Base-by-base conservation (phyloP, 129 eudicot species). In the Flaveria ramosissima region DNA sequence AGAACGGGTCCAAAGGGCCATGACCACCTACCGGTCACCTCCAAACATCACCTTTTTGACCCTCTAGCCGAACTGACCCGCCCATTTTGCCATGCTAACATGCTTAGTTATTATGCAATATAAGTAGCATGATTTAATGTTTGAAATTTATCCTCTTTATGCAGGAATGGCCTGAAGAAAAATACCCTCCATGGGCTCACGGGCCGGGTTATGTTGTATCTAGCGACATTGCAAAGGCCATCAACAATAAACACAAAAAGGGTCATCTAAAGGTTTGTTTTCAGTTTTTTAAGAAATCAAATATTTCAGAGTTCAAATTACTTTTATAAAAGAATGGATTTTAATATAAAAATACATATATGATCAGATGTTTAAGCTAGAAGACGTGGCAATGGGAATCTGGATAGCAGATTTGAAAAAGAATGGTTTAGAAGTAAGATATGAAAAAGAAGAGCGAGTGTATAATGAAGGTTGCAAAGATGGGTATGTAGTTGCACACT, bases 361-460 rank as follows among this genome's bases (percentile, higher is more conserved):
- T 42, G 60, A 39, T 20, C 96, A 94, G 97, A 85, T 91, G 89
- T 94, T 94, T 77, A 92, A 86, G 84, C 86, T 92, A 45, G 98
- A 92, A 83, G 98, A 92, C 21, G 98, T 94, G 11, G 96, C 99
- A 51, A 91, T 94, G 97, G 99, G 99, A 10, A 89, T 94, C 50
- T 94, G 99, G 99, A 89, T 94, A 59, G 86, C 86, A 3, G 96
- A 88, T 55, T 32, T 94, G 76, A 87, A 88, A 80, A 89, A 88
- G 80, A 81, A 87, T 42, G 99, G 99, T 24, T 68, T 89, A 65
- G 80, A 86, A 78, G 92, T 94, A 23, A 78, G 72, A 42, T 93
- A 90, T 43, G 86, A 89, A 67, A 86, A 73, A 46, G 96, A 93
- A 16, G 90, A 85, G 7, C 73, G 97, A 71, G 84, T 90, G n/a